A percentile compares a stretch with the other conserved stretches of the same genome.
Conservation (phyloP, 176 grass and related monocot species). For the Eragrostis nindensis region DNA sequence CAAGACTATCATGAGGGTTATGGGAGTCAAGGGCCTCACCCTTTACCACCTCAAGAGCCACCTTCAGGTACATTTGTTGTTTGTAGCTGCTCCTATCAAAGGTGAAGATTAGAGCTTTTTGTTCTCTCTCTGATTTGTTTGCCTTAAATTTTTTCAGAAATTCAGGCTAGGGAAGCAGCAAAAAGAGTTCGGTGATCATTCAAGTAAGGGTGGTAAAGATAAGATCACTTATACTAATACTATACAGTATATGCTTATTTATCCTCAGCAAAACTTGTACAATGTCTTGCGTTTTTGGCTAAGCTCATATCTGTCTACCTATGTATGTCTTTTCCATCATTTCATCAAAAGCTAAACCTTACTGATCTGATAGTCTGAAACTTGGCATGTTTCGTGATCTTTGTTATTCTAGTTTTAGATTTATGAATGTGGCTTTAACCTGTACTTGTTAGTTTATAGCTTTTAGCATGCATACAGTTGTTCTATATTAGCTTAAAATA, state of each 20-base stretch:
- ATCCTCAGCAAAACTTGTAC: neutral
- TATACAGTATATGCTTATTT: neutral
- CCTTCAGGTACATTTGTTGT: slow-evolving; percentile 68
- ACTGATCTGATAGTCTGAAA: neutral
- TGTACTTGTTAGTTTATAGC: neutral
- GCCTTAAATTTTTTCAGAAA: slow-evolving; percentile 55
- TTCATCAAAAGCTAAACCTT: neutral
- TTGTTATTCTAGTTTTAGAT: slow-evolving; percentile 6
- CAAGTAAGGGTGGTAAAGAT: slow-evolving; percentile 70
- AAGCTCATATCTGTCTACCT: neutral
- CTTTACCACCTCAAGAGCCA: slow-evolving; percentile 98
- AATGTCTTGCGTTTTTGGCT: neutral
- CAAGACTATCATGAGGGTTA: slow-evolving; percentile 99
- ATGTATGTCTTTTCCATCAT: neutral
- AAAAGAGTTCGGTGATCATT: slow-evolving; percentile 88
- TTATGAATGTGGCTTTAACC: neutral
- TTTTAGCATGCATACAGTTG: slow-evolving; percentile 17
- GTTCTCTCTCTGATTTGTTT: slow-evolving; percentile 23
- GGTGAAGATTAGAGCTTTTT: slow-evolving; percentile 35
- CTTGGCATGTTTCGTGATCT: neutral
- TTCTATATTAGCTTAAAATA: neutral
- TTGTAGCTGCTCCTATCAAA: slow-evolving; percentile 20
- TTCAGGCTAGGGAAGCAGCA: slow-evolving; percentile 97
- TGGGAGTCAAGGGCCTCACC: slow-evolving; percentile 98
- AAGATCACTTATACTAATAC: neutral